A percentile compares a stretch with the other conserved stretches of the same genome.
Evolutionary conservation across 1,284 basidiomycete species (phyloP).

Genomic region (Mixia osmundae): DNA sequence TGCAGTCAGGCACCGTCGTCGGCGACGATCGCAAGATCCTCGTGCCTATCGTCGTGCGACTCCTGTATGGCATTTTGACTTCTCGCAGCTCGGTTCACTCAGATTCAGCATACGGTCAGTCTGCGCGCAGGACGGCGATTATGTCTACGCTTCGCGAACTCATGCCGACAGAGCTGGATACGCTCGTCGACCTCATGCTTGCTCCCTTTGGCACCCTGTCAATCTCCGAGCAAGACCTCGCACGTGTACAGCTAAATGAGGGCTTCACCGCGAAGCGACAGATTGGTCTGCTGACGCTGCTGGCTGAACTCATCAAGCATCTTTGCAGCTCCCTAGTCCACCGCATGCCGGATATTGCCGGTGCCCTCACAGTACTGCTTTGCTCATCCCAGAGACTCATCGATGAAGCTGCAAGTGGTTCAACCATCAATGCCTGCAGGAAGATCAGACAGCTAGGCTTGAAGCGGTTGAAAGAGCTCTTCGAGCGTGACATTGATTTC

Average conservation of each 20-base stretch:
- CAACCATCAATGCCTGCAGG: constrained; percentile 16
- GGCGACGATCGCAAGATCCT: constrained; percentile 39
- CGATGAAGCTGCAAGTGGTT: too few species aligned
- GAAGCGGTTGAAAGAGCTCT: constrained; percentile 72
- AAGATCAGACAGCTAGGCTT: constrained; percentile 56
- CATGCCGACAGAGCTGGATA: constrained; percentile 42
- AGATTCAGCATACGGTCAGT: constrained; percentile 32
- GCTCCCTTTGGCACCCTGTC: constrained; percentile 45
- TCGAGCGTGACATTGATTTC: constrained; percentile 39
- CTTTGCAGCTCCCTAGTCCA: constrained; percentile 43
- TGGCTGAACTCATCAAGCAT: constrained; percentile 60
- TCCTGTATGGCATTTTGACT: constrained; percentile 78
- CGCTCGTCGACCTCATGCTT: constrained; percentile 80
- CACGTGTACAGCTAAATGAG: too few species aligned
- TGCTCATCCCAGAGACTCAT: too few species aligned
- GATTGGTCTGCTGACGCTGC: constrained; percentile 54
- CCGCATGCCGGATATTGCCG: constrained; percentile 51
- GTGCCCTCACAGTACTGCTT: too few species aligned
- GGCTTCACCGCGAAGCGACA: constrained; percentile 39
- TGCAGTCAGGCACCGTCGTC: constrained; percentile 31
- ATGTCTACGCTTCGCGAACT: constrained; percentile 48
- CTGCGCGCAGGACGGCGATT: constrained; percentile 51
- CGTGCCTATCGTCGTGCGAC: constrained; percentile 46
- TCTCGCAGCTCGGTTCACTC: constrained; percentile 49
- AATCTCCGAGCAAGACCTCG: too few species aligned